Evolutionary conservation across 176 grass and related monocot species (phyloP), one percentile per base, ranked within the genome.

Genomic region (Lolium multiflorum): DNA sequence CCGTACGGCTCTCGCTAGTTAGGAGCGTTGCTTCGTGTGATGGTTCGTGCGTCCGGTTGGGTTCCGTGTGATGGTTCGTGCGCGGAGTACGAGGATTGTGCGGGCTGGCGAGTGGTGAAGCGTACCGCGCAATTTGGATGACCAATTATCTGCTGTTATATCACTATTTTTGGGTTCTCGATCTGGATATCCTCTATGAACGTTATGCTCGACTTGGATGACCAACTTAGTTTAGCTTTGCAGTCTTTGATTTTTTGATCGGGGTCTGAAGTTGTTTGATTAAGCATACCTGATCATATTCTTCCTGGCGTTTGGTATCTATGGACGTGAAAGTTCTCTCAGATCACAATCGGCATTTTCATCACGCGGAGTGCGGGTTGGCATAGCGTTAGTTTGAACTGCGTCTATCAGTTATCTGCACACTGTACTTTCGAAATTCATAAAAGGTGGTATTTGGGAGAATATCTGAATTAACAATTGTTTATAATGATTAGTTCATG

Each of bases 251-350:
- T 58, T 82, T 7, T 24, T 71, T 39, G 3, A 56, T 71, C 52
- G 4, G n/a, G 49, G 0, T 12, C 14, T 28, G 16, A 28, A 24
- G 35, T 85, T 74, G 62, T 65, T 80, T 89, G 41, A 24, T 56
- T 68, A 44, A 52, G 9, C 59, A 69, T 66, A 61, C 50, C 26
- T 76, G 50, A 55, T 57, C 37, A 52, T 84, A 58, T 25, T 89
- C 24, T 46, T 17, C 20, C 37, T 82, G 26, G 46, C 11, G 61
- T 81, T 81, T 16, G 22, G 48, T 54, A 20, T 56, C 17, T 56
- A 56, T 56, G 54, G 9, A 1, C 61, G 0, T 28, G 9, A 65
- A 31, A 31, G 26, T 66, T 66, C 12, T 69, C 0, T 3, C 31
- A 69, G 65, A 18, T 15, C 47, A 50, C 7, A 75, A 10, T 52